These are phyloP conservation scores for Przewalskia tangutica DNA, from an alignment of 257 asterid genomes.

Conservation along the genomic window DNA sequence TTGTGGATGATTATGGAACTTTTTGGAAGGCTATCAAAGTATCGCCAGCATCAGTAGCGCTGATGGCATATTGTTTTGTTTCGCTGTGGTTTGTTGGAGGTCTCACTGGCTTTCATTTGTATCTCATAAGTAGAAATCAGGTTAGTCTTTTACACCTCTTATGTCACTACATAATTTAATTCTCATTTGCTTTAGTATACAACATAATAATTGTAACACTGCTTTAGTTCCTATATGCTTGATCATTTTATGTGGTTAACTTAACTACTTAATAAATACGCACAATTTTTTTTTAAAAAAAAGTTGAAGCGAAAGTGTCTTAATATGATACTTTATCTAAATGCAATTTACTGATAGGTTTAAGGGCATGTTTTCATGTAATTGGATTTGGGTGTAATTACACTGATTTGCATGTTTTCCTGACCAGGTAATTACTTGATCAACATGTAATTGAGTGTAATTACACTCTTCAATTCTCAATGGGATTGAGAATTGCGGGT, in stretches of 20 bases:
- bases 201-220: background rate
- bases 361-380: no score
- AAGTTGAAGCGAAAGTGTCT: no score
- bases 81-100: constrained; percentile 83
- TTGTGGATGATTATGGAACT: constrained; percentile 28
- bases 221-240: background rate
- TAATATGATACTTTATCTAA: no score
- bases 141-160: constrained; percentile 18
- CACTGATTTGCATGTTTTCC: no score
- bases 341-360: no score
- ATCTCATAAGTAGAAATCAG: constrained; percentile 60
- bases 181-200: background rate
- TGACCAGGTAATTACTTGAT: no score
- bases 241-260: background rate
- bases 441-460: no score
- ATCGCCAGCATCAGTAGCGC: constrained; percentile 51
- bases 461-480: no score
- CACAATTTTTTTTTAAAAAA: no score
- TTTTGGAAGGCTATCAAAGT: constrained; percentile 39
- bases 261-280: no score
- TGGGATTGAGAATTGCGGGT: no score
- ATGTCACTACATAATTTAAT: background rate
- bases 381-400: no score
- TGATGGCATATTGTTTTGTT: constrained; percentile 51
- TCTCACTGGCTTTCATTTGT: constrained; percentile 67